Conservation (phyloP, 2,329 filamentous ascomycete species). For the Monilinia vaccinii-corymbosi region DNA sequence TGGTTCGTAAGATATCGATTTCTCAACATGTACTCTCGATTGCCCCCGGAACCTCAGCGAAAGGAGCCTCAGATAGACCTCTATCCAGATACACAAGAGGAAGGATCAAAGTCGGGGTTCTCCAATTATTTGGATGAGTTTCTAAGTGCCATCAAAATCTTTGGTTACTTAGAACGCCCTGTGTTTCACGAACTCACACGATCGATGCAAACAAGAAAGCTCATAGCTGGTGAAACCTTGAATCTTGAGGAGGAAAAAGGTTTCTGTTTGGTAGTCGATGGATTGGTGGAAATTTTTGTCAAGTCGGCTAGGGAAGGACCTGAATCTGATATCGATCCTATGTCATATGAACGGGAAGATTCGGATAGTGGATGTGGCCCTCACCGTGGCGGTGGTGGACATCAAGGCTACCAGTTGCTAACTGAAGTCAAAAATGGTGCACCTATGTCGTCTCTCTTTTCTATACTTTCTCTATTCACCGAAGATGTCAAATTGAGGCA, state of each 20-base stretch:
- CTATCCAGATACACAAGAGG: conserved; percentile 87
- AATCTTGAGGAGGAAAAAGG: conserved; percentile 96
- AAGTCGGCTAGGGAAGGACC: conserved; percentile 62
- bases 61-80: conserved; percentile 94
- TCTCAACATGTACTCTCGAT: conserved; percentile 90
- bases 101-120: conserved; percentile 79
- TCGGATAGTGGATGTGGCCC: conserved; percentile 61
- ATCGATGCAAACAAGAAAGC: conserved; percentile 95
- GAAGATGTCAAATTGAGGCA: conserved; percentile 79
- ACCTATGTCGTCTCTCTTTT: conserved; percentile 97
- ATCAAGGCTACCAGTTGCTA: conserved; percentile 85
- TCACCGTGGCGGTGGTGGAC: conserved; percentile 45
- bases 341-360: conserved; percentile 37
- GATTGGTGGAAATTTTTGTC: conserved; percentile 94
- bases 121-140: conserved; percentile 98
- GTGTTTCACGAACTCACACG: conserved; percentile 96
- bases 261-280: conserved; percentile 95
- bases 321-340: conserved; percentile 33
- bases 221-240: conserved; percentile 92
- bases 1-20: conserved; percentile 95
- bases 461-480: conserved; percentile 92
- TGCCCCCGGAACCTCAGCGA: conserved; percentile 88
- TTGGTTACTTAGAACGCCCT: conserved; percentile 90
- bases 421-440: conserved; percentile 97
- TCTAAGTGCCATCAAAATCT: conserved; percentile 96